A percentile compares a stretch with the other conserved stretches of the same genome.
Evolutionary conservation across 345 rosid genomes (phyloP).

Genomic region (Sonneratia caseolaris): DNA sequence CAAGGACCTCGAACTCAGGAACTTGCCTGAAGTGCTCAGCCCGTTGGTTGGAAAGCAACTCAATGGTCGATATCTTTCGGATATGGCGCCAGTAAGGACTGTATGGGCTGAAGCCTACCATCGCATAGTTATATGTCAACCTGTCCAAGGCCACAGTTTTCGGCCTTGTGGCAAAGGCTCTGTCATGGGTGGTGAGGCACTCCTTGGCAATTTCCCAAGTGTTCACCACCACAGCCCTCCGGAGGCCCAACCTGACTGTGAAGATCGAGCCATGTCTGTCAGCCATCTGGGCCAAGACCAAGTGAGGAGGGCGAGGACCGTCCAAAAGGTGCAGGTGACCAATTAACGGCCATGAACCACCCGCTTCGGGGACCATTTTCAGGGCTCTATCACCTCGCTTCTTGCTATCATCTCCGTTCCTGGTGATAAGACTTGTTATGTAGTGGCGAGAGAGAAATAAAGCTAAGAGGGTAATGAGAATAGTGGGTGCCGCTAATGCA

Average conservation of each 20-base stretch:
- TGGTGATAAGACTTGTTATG: background rate
- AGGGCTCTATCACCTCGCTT: background rate
- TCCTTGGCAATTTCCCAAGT: constrained; percentile 22
- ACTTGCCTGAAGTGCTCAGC: constrained; percentile 16
- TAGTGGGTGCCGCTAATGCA: background rate
- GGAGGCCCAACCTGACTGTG: constrained; percentile 22
- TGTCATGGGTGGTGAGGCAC: constrained; percentile 26
- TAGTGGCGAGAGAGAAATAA: background rate
- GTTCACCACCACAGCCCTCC: constrained; percentile 18
- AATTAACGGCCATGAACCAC: constrained; percentile 7
- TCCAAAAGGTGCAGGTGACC: constrained; percentile 16
- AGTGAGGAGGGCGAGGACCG: constrained; percentile 19
- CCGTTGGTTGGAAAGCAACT: constrained; percentile 28
- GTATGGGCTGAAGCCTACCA: constrained; percentile 17
- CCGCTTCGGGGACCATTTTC: background rate
- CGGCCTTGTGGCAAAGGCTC: constrained; percentile 20
- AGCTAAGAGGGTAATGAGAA: background rate
- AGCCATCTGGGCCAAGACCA: constrained; percentile 21
- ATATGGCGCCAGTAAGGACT: constrained; percentile 25
- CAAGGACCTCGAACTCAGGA: constrained; percentile 9
- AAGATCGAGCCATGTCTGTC: constrained; percentile 26
- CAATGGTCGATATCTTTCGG: constrained; percentile 15
- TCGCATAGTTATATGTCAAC: constrained; percentile 15
- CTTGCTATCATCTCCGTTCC: background rate
- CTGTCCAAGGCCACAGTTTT: constrained; percentile 6